phyloP scores from a whole-genome alignment of 495 filamentous ascomycete species.

The Annulohypoxylon stygium region DNA sequence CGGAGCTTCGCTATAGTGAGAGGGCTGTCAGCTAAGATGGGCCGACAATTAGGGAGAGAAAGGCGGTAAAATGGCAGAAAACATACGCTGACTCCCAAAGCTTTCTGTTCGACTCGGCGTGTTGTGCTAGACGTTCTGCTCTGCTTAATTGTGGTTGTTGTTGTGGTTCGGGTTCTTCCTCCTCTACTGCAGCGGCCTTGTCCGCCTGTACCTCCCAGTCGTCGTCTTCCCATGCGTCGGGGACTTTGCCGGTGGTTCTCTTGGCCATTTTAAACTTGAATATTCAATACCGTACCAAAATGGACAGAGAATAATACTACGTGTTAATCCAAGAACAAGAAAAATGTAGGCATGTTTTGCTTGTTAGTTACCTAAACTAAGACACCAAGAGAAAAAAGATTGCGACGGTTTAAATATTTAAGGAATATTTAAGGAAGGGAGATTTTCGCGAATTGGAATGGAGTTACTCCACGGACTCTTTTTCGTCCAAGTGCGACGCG shows the following conservation, averaged over 20 bases:
- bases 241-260: slow-evolving; percentile 63
- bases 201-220: slow-evolving; percentile 88
- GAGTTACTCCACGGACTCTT: slow-evolving; percentile 12
- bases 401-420: slow-evolving; percentile 1
- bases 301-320: background rate
- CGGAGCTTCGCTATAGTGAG: slow-evolving; percentile 52
- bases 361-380: slow-evolving; percentile 12
- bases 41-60: background rate
- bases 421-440: slow-evolving; percentile 29
- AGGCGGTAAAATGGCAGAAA: background rate
- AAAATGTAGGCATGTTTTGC: slow-evolving; percentile 10
- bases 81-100: slow-evolving; percentile 91
- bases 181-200: slow-evolving; percentile 43
- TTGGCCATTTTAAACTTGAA: slow-evolving; percentile 62
- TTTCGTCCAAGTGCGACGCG: slow-evolving; percentile 10
- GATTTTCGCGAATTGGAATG: slow-evolving; percentile 40
- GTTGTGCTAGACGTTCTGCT: slow-evolving; percentile 81
- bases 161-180: slow-evolving; percentile 58
- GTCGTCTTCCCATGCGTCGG: slow-evolving; percentile 88
- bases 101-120: slow-evolving; percentile 83
- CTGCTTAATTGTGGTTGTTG: slow-evolving; percentile 65
- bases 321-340: slow-evolving; percentile 9
- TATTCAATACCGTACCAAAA: background rate
- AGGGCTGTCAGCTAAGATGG: slow-evolving; percentile 11
- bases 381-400: background rate